Percentiles rank a stretch among this genome's conserved stretches.
These are phyloP conservation scores for Rhizopus delemar DNA, from an alignment of 371 early-diverging fungal genomes.

Conservation along the genomic window DNA sequence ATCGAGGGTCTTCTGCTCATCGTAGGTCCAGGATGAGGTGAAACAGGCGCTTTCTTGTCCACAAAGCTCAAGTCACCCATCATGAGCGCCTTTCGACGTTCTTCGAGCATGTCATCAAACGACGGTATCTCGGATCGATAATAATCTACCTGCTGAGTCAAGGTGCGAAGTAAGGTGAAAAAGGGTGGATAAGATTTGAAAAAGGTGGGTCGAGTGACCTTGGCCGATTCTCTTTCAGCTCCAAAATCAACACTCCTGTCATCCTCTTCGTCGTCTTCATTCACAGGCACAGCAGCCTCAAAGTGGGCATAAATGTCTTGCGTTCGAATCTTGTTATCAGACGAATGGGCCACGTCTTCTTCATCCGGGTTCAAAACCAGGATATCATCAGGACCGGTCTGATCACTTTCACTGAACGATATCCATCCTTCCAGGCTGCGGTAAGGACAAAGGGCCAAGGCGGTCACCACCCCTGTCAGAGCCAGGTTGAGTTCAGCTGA, in stretches of 20 bases:
- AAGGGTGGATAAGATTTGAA: conserved; percentile 67
- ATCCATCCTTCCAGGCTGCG: conserved; percentile 81
- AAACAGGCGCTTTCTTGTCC: background rate
- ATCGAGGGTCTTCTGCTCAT: conserved; percentile 17
- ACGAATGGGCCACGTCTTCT: conserved; percentile 7
- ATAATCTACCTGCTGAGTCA: conserved; percentile 69
- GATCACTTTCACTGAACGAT: conserved; percentile 68
- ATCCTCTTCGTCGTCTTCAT: conserved; percentile 50
- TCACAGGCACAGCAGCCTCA: conserved; percentile 18
- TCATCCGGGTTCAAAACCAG: conserved; percentile 24
- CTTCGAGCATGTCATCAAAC: conserved; percentile 59
- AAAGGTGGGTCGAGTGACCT: conserved; percentile 38
- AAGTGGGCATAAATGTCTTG: conserved; percentile 38
- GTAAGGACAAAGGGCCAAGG: conserved; percentile 76
- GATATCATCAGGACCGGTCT: conserved; percentile 50
- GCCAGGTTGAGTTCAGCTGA: conserved; percentile 88
- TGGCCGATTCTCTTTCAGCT: conserved; percentile 34
- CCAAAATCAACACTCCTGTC: conserved; percentile 54
- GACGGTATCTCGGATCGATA: conserved; percentile 63
- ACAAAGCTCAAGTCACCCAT: conserved; percentile 28
- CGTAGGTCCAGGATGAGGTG: background rate
- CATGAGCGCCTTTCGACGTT: conserved; percentile 57
- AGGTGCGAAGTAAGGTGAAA: conserved; percentile 62
- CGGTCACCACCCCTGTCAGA: conserved; percentile 84
- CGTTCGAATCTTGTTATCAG: conserved; percentile 19